phyloP scores from a whole-genome alignment of 1,284 basidiomycete genomes.

The Jaminaea rosea region DNA sequence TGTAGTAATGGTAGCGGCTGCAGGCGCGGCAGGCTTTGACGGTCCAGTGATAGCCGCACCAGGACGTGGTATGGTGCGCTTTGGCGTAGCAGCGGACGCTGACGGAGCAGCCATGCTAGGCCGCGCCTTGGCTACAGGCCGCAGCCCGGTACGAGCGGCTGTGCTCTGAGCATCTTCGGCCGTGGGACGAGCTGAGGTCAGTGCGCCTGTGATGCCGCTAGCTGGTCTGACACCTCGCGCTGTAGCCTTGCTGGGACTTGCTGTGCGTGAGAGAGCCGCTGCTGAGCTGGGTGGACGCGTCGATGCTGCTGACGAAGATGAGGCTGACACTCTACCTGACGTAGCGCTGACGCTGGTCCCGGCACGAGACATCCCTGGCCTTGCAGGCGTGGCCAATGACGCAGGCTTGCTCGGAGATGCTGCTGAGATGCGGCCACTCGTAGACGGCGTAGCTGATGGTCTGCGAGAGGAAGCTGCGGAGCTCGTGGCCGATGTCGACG shows the following conservation, averaged over 20 bases:
- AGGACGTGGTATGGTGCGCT: no score
- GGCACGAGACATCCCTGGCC: constrained; percentile 11
- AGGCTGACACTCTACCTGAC: not conserved
- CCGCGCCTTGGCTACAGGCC: constrained; percentile 21
- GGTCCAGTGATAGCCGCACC: no score
- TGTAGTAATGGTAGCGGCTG: constrained; percentile 11
- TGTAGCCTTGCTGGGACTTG: not conserved
- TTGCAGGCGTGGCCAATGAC: constrained; percentile 4
- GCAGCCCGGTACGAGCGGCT: constrained; percentile 23
- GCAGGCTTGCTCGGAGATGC: constrained; percentile 19
- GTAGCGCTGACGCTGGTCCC: constrained; percentile 6
- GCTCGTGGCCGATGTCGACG: not conserved
- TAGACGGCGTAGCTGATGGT: not conserved
- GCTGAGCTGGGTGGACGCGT: constrained; percentile 12
- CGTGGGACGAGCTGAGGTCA: not conserved
- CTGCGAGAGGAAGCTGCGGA: not conserved
- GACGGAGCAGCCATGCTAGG: constrained; percentile 18
- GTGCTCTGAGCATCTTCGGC: constrained; percentile 16
- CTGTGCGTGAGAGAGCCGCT: constrained; percentile 7
- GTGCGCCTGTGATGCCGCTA: not conserved
- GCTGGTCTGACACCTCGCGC: not conserved
- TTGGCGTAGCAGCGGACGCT: not conserved
- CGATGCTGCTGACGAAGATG: not conserved
- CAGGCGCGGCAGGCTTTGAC: no score
- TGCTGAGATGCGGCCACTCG: not conserved